A percentile compares a stretch with the other conserved stretches of the same genome.
Evolutionary conservation across 2,329 filamentous ascomycete species (phyloP).

Genomic region (Calonectria fujianensis): DNA sequence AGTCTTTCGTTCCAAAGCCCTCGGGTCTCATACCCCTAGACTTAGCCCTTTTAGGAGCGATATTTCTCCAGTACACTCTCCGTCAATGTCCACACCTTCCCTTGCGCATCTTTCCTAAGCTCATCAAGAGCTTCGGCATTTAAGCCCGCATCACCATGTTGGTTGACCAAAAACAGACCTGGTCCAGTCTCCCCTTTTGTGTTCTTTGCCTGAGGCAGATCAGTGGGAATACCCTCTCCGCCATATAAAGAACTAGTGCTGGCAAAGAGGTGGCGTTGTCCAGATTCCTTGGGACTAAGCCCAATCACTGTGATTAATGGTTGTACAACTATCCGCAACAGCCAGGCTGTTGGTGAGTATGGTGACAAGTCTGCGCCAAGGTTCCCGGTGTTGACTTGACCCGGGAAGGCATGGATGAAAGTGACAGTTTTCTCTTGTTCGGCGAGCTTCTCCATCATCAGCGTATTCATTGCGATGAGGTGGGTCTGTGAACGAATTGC

Average conservation of each 20-base stretch:
- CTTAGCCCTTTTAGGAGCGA: background rate
- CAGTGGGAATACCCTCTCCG: slow-evolving; percentile 57
- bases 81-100: slow-evolving; percentile 58
- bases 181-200: slow-evolving; percentile 46
- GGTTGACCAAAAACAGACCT: slow-evolving; percentile 58
- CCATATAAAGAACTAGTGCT: slow-evolving; percentile 59
- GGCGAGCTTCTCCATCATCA: slow-evolving; percentile 47
- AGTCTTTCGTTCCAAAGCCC: background rate
- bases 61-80: slow-evolving; percentile 14
- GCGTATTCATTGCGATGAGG: slow-evolving; percentile 48
- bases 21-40: background rate
- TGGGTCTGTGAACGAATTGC: slow-evolving; percentile 53
- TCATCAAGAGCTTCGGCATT: slow-evolving; percentile 53
- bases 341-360: slow-evolving; percentile 51
- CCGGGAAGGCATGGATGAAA: slow-evolving; percentile 52
- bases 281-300: slow-evolving; percentile 55
- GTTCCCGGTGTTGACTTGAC: slow-evolving; percentile 52
- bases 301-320: slow-evolving; percentile 54
- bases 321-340: slow-evolving; percentile 56
- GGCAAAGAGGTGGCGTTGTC: slow-evolving; percentile 58
- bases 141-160: slow-evolving; percentile 53
- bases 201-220: slow-evolving; percentile 55
- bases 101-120: slow-evolving; percentile 55
- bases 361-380: slow-evolving; percentile 49
- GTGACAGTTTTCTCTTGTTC: slow-evolving; percentile 40